Evolutionary conservation across 306 rosid genomes (phyloP).

Genomic region (Cicer arietinum): DNA sequence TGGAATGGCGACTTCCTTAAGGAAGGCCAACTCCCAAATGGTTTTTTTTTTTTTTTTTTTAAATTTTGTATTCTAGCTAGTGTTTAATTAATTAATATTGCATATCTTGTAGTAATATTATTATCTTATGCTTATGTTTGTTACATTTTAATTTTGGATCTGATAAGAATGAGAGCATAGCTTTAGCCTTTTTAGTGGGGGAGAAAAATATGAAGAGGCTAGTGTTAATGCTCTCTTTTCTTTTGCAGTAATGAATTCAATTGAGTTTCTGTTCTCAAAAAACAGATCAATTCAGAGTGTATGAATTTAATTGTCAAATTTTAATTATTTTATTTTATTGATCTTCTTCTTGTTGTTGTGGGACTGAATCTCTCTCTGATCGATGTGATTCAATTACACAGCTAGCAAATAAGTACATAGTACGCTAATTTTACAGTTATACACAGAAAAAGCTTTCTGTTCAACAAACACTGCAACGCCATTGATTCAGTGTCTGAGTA

Average conservation of each 20-base stretch:
- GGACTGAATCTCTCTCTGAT: constrained; percentile 28
- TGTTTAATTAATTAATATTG: constrained; percentile 16
- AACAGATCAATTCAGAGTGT: constrained; percentile 38
- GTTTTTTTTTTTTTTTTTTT: neutral
- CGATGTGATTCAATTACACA: constrained; percentile 22
- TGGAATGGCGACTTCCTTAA: no score
- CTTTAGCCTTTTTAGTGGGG: constrained; percentile 67
- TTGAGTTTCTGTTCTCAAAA: constrained; percentile 37
- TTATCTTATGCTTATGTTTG: constrained; percentile 15
- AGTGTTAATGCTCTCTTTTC: constrained; percentile 72
- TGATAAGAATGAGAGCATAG: constrained; percentile 68
- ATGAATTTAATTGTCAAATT: constrained; percentile 41
- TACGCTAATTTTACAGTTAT: constrained; percentile 36
- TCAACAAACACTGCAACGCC: constrained; percentile 36
- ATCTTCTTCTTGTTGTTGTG: constrained; percentile 29
- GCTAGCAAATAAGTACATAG: constrained; percentile 45
- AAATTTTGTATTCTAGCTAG: constrained; percentile 25
- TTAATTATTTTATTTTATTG: neutral
- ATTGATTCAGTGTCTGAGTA: constrained; percentile 48
- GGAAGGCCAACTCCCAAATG: no score
- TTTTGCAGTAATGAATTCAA: constrained; percentile 45
- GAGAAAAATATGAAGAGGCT: constrained; percentile 52
- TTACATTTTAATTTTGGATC: constrained; percentile 22
- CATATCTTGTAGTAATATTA: constrained; percentile 36
- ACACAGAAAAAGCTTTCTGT: neutral